A percentile compares a stretch with the other conserved stretches of the same genome.
phyloP scores from a whole-genome alignment of 768 basidiomycete species.

The Gymnopilus dilepis region DNA sequence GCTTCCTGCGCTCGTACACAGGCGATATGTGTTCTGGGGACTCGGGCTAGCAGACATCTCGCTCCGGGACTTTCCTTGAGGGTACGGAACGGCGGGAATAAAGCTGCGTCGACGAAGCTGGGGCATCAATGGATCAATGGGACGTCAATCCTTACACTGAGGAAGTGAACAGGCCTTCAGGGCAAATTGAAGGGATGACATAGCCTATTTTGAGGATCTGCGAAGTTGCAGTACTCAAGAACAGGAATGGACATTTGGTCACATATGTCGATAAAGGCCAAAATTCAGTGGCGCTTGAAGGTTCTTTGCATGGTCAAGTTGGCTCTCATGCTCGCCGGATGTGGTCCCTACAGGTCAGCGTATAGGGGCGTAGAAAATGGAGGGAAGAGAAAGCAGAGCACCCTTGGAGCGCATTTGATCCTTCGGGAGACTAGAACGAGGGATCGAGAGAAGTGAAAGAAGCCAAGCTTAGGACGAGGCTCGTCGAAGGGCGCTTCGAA shows the following conservation, averaged over 20 bases:
- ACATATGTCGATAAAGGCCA: not conserved
- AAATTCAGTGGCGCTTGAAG: slow-evolving; percentile 1
- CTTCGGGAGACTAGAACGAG: slow-evolving; percentile 1
- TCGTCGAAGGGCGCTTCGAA: not conserved
- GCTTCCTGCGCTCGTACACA: not conserved
- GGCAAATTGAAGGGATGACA: not conserved
- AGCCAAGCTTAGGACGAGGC: too few relatives aligned
- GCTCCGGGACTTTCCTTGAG: not conserved
- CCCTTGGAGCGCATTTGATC: not conserved
- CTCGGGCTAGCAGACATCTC: not conserved
- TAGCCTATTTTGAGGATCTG: not conserved
- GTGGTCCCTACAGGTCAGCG: too few relatives aligned
- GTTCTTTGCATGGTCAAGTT: not conserved
- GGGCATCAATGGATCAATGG: not conserved
- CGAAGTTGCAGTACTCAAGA: not conserved
- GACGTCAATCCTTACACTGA: slow-evolving; percentile 8
- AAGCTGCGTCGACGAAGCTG: slow-evolving; percentile 3
- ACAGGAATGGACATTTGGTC: not conserved
- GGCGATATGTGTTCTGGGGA: not conserved
- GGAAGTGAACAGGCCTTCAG: not conserved
- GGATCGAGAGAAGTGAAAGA: not conserved
- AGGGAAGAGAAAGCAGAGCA: not conserved
- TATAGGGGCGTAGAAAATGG: not conserved
- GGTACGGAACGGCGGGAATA: not conserved
- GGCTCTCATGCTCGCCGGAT: not conserved